Evolutionary conservation across 139 green algal genomes (phyloP).

Genomic region (Volvox reticuliferus): DNA sequence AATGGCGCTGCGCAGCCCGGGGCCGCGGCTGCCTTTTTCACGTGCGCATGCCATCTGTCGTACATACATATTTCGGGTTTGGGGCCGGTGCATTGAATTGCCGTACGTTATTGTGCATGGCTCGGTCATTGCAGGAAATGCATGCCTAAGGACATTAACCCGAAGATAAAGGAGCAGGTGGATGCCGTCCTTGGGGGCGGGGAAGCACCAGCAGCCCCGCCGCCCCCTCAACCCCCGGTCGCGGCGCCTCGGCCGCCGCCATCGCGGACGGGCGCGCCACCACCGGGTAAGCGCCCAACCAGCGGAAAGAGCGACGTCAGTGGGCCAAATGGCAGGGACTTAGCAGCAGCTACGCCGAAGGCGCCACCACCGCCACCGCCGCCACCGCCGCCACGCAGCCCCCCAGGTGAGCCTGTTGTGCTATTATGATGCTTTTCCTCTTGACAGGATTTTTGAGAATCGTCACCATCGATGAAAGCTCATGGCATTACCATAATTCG

Average conservation of each 20-base stretch:
- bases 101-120: too few relatives aligned
- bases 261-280: not conserved
- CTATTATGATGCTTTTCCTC: not conserved
- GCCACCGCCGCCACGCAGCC: constrained; percentile 35
- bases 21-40: too few relatives aligned
- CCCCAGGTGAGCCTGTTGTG: not conserved
- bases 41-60: too few relatives aligned
- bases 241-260: not conserved
- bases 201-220: not conserved
- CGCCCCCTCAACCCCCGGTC: constrained; percentile 17
- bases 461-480: too few relatives aligned
- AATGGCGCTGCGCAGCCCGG: too few relatives aligned
- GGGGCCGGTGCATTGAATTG: too few relatives aligned
- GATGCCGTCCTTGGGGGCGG: constrained; percentile 68
- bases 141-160: constrained; percentile 85
- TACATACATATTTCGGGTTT: too few relatives aligned
- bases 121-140: constrained; percentile 48
- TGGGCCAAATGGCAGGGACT: not conserved
- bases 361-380: not conserved
- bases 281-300: not conserved
- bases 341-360: not conserved
- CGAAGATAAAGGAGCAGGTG: constrained; percentile 87
- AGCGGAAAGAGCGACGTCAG: constrained; percentile 14
- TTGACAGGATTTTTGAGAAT: not conserved
- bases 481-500: too few relatives aligned